phyloP scores from a whole-genome alignment of 176 grass and related monocot species.

The Oryza glaberrima region DNA sequence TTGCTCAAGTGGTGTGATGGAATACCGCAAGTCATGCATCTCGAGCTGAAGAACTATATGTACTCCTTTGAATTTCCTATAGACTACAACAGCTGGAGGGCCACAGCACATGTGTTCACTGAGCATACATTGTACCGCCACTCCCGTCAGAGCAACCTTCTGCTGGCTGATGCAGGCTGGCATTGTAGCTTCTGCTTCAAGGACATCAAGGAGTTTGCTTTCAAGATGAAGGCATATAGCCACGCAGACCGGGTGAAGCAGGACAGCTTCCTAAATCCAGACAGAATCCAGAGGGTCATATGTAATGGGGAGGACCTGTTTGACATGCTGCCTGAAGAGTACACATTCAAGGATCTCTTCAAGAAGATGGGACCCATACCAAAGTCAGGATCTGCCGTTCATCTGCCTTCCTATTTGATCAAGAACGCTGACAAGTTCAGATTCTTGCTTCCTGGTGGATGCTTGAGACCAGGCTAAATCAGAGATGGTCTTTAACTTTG shows the following conservation, averaged over 20 bases:
- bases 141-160: slow-evolving; percentile 74
- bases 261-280: slow-evolving; percentile 61
- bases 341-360: slow-evolving; percentile 80
- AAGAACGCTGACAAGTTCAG: slow-evolving; percentile 68
- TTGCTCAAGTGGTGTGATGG: slow-evolving; percentile 93
- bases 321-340: slow-evolving; percentile 97
- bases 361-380: slow-evolving; percentile 85
- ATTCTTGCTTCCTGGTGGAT: slow-evolving; percentile 92
- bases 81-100: slow-evolving; percentile 82
- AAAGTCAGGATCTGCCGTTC: slow-evolving; percentile 69
- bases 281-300: slow-evolving; percentile 91
- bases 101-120: slow-evolving; percentile 67
- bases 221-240: slow-evolving; percentile 97
- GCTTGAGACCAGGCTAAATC: slow-evolving; percentile 67
- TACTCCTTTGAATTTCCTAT: slow-evolving; percentile 96
- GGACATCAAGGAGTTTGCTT: slow-evolving; percentile 77
- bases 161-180: slow-evolving; percentile 88
- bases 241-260: slow-evolving; percentile 77
- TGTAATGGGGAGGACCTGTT: slow-evolving; percentile 87
- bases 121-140: slow-evolving; percentile 73
- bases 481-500: slow-evolving; percentile 35
- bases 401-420: slow-evolving; percentile 84
- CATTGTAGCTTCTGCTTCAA: slow-evolving; percentile 99
- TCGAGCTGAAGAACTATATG: slow-evolving; percentile 86
- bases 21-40: slow-evolving; percentile 88